Percentiles rank a stretch among this genome's conserved stretches.
Evolutionary conservation across 768 basidiomycete species (phyloP).

Genomic region (Filobasidium floriforme): DNA sequence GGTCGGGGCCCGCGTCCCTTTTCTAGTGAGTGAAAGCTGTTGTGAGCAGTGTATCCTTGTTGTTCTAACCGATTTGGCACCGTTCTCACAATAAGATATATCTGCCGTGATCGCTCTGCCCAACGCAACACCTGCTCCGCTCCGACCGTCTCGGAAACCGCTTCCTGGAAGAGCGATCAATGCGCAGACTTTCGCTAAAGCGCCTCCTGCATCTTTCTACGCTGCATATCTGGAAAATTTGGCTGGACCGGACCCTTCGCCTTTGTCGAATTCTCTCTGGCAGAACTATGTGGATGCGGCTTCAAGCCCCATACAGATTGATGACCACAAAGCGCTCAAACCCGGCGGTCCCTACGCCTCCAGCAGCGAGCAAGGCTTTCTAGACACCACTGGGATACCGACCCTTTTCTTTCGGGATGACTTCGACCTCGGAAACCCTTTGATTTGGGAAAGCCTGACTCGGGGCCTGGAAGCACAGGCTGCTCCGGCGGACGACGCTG

Average conservation of each 20-base stretch:
- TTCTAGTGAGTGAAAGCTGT: background rate
- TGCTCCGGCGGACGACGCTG: slow-evolving; percentile 26
- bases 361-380: slow-evolving; percentile 30
- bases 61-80: background rate
- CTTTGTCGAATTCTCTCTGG: too few relatives aligned
- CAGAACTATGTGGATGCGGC: too few relatives aligned
- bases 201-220: slow-evolving; percentile 41
- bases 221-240: slow-evolving; percentile 42
- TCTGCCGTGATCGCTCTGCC: slow-evolving; percentile 1
- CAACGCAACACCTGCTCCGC: slow-evolving; percentile 56
- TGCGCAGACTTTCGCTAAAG: slow-evolving; percentile 48
- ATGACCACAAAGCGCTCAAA: background rate
- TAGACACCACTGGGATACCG: slow-evolving; percentile 69
- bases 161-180: slow-evolving; percentile 58
- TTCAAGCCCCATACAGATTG: background rate
- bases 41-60: background rate
- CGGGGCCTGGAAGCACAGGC: slow-evolving; percentile 46
- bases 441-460: slow-evolving; percentile 51
- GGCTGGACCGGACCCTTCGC: slow-evolving; percentile 59
- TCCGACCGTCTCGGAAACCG: slow-evolving; percentile 69
- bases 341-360: too few relatives aligned
- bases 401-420: slow-evolving; percentile 65
- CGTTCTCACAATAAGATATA: background rate
- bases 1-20: background rate
- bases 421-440: slow-evolving; percentile 80